phyloP scores from a whole-genome alignment of 257 asterid genomes.

The Osmanthus fragrans region DNA sequence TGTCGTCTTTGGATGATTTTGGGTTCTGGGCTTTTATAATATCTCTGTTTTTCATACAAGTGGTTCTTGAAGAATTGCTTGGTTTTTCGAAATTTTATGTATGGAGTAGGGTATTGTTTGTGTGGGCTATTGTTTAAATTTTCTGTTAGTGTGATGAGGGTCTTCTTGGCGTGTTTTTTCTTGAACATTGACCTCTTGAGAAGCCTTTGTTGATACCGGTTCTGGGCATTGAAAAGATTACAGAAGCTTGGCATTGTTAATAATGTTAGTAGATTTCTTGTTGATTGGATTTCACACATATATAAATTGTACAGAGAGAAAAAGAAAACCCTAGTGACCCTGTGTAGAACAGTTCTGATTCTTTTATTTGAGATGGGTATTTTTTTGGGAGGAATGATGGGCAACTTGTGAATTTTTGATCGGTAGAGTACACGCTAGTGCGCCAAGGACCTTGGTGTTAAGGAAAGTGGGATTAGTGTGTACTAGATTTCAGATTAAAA shows the following conservation, averaged over 20 bases:
- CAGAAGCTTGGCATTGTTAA: constrained; percentile 17
- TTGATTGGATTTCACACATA: constrained; percentile 21
- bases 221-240: constrained; percentile 8
- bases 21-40: not conserved
- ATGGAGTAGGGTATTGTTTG: constrained; percentile 26
- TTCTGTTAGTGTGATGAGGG: constrained; percentile 24
- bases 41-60: not conserved
- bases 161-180: constrained; percentile 21
- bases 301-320: constrained; percentile 32
- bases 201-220: constrained; percentile 19
- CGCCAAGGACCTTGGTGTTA: constrained; percentile 16
- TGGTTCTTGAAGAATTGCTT: constrained; percentile 23
- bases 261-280: constrained; percentile 21
- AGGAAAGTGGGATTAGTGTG: constrained; percentile 16
- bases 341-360: constrained; percentile 34
- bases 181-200: constrained; percentile 26
- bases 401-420: constrained; percentile 9
- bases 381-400: constrained; percentile 11
- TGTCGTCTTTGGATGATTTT: not conserved
- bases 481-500: constrained; percentile 13
- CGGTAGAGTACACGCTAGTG: constrained; percentile 18
- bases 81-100: constrained; percentile 13
- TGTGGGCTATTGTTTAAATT: constrained; percentile 17
- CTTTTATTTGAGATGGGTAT: constrained; percentile 24
- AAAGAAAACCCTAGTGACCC: constrained; percentile 22